These are phyloP conservation scores for Arabidopsis suecica DNA, from an alignment of 345 rosid species.

Conservation along the genomic window DNA sequence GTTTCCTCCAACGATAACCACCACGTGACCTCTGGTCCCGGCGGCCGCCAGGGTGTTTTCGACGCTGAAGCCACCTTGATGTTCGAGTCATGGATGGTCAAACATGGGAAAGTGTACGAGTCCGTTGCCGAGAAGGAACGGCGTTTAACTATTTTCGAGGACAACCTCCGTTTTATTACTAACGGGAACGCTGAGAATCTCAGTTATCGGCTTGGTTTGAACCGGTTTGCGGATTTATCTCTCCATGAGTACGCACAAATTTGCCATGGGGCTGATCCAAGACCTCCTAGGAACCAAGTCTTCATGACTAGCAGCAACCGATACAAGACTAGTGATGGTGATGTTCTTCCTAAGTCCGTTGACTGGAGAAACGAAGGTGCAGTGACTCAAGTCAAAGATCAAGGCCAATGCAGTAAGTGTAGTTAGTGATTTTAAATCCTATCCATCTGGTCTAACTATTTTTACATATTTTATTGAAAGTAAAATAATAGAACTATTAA, in stretches of 20 bases:
- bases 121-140: constrained; percentile 63
- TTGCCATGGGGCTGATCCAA: constrained; percentile 55
- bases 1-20: constrained; percentile 48
- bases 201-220: constrained; percentile 60
- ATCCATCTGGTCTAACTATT: too few species aligned
- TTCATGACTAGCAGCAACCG: constrained; percentile 41
- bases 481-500: too few species aligned
- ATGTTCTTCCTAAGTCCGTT: constrained; percentile 61
- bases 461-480: too few species aligned
- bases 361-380: constrained; percentile 92
- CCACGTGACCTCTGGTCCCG: not conserved
- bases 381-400: constrained; percentile 75
- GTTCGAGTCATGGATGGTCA: constrained; percentile 64
- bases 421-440: not conserved
- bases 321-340: constrained; percentile 45
- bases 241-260: constrained; percentile 56
- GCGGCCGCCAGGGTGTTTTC: constrained; percentile 17
- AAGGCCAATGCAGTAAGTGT: constrained; percentile 73
- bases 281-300: constrained; percentile 32
- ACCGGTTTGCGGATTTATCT: constrained; percentile 68
- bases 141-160: constrained; percentile 64
- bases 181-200: constrained; percentile 54
- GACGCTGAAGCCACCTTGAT: constrained; percentile 47
- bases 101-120: constrained; percentile 60
- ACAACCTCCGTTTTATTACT: constrained; percentile 59